Conservation (phyloP, 306 rosid species). For the Cucumis hystrix region DNA sequence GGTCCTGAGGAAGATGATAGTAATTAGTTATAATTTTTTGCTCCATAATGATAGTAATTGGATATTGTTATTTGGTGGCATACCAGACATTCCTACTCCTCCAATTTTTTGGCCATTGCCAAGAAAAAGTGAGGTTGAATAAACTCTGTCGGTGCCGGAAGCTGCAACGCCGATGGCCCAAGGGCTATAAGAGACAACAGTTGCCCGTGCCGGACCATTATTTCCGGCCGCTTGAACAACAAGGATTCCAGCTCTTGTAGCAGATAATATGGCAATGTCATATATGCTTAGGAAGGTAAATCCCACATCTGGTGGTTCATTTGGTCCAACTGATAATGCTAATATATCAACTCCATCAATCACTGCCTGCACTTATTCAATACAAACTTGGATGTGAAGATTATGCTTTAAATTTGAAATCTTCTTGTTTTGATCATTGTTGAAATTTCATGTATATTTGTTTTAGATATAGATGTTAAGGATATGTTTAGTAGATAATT, state of each 20-base stretch:
- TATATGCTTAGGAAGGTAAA: constrained; percentile 42
- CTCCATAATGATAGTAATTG: no score
- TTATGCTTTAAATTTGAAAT: background rate
- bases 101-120: constrained; percentile 37
- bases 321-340: constrained; percentile 68
- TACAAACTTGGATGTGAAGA: background rate
- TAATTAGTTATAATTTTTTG: no score
- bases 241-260: constrained; percentile 63
- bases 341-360: constrained; percentile 74
- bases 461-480: background rate
- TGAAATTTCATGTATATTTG: background rate
- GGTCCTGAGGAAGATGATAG: constrained; percentile 14
- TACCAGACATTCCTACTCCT: constrained; percentile 56
- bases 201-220: constrained; percentile 55
- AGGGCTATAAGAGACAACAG: constrained; percentile 61
- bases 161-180: constrained; percentile 65
- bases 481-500: no score
- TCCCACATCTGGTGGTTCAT: constrained; percentile 40
- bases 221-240: constrained; percentile 86
- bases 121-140: constrained; percentile 38
- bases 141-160: constrained; percentile 49
- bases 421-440: background rate
- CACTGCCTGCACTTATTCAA: background rate
- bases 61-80: background rate
- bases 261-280: constrained; percentile 49